phyloP scores from a whole-genome alignment of 2,329 filamentous ascomycete genomes.

The Tolypocladium album region DNA sequence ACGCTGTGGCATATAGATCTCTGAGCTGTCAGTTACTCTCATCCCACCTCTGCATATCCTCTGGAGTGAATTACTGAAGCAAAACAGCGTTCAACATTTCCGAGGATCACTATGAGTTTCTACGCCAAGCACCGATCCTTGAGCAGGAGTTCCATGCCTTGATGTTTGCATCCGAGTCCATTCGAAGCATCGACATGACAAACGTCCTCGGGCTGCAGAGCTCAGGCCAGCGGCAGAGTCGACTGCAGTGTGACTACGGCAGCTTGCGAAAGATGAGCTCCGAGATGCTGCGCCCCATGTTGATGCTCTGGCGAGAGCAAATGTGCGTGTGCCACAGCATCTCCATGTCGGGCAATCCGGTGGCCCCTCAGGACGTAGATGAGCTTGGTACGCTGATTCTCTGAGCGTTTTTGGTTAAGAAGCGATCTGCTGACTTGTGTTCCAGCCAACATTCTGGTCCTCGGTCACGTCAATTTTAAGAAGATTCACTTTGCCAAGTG shows the following conservation, averaged over 20 bases:
- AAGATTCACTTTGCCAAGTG: constrained; percentile 41
- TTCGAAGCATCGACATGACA: constrained; percentile 42
- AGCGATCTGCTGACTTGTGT: constrained; percentile 2
- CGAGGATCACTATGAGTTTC: constrained; percentile 34
- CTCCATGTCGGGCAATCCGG: constrained; percentile 35
- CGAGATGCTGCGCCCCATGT: constrained; percentile 36
- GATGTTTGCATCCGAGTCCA: constrained; percentile 42
- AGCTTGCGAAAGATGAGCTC: constrained; percentile 15
- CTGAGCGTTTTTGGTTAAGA: neutral
- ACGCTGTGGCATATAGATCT: constrained; percentile 39
- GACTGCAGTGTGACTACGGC: constrained; percentile 10
- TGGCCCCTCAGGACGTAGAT: constrained; percentile 34
- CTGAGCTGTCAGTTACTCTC: constrained; percentile 26
- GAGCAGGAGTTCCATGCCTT: constrained; percentile 47
- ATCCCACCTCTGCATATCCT: neutral
- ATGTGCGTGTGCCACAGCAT: constrained; percentile 40
- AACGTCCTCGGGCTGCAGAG: constrained; percentile 25
- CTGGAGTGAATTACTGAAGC: neutral
- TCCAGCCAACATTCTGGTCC: constrained; percentile 19
- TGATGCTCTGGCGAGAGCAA: constrained; percentile 36
- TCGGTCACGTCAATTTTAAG: constrained; percentile 28
- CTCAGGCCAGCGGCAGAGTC: constrained; percentile 10
- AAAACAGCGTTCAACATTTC: constrained; percentile 32
- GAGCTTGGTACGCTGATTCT: constrained; percentile 30
- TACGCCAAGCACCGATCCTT: constrained; percentile 38